Base-by-base conservation (phyloP, 345 rosid genomes). In the Citrus hindsii region DNA sequence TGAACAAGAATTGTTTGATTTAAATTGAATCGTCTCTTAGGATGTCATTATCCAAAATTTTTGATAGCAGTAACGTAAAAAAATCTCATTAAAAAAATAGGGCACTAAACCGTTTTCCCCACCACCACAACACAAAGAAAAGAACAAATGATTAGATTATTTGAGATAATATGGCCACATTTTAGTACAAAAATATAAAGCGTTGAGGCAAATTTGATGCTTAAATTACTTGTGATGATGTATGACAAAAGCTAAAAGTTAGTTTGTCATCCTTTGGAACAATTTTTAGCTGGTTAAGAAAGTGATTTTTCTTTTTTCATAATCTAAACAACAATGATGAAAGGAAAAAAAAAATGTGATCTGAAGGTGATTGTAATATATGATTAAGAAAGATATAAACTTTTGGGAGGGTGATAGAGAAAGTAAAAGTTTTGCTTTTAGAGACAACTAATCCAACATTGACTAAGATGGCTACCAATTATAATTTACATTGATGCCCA, bases 381-480 rank as follows among this genome's bases (percentile, higher is more conserved):
- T 75, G 69, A 63, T 42, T 64, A 48, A 46, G 3, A 63, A 63
- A n/a, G 71, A 74, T 58, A 42, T 22, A 60, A 61, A 66, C 51
- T 55, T 63, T 63, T 73, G 19, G 46, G 71, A 61, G 69, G 16
- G 16, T 71, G 80, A 81, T 56, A 24, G 67, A 42, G 40, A 69
- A 69, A 75, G 75, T 28, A 75, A 76, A 51, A 66, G 75, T 71
- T 53, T 46, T 59, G 71, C 80, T 77, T 81, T 81, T 67, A 69
- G 65, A 81, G 75, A 73, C 80, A 78, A 67, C 21, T 46, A 77
- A 74, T 21, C 79, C 76, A 74, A 75, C 84, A 74, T 27, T 55
- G 84, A 82, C 75, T 48, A 24, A 30, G 76, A 82, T 63, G 33
- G 53, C 37, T 40, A 32, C 73, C 78, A 74, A 63, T 74, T 56